phyloP scores from a whole-genome alignment of 192 early-diverging fungal genomes.

The Allomyces macrogynus region DNA sequence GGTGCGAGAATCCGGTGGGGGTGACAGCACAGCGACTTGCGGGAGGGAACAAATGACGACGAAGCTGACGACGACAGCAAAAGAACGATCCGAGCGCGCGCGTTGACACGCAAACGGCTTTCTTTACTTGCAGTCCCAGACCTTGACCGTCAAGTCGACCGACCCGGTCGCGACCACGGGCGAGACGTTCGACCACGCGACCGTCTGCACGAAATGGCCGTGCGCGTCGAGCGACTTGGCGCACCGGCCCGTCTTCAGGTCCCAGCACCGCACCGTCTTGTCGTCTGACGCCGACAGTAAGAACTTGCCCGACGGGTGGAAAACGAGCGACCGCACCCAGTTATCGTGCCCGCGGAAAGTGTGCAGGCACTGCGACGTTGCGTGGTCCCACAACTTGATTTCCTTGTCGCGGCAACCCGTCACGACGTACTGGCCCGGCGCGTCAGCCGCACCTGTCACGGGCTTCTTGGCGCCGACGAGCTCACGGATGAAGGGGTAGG shows the following conservation, averaged over 20 bases:
- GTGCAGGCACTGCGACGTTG: conserved; percentile 41
- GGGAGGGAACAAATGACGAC: too few species aligned
- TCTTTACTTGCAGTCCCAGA: conserved; percentile 48
- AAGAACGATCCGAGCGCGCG: too few species aligned
- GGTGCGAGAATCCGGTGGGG: too few species aligned
- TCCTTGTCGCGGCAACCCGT: conserved; percentile 83
- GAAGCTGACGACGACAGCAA: too few species aligned
- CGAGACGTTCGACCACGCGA: conserved; percentile 43
- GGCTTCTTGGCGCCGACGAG: conserved; percentile 38
- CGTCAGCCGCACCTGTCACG: neutral
- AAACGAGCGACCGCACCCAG: conserved; percentile 69
- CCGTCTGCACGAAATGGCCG: conserved; percentile 69
- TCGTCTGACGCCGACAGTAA: conserved; percentile 74
- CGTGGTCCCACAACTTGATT: conserved; percentile 65
- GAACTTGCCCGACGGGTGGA: conserved; percentile 66
- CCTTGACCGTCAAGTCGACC: conserved; percentile 53
- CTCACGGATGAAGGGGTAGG: conserved; percentile 44
- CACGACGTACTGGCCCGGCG: conserved; percentile 40
- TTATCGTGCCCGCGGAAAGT: conserved; percentile 78
- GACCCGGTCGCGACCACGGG: conserved; percentile 69
- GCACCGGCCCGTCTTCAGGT: conserved; percentile 59
- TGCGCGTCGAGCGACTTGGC: conserved; percentile 68
- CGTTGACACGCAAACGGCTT: too few species aligned
- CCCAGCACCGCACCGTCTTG: conserved; percentile 78
- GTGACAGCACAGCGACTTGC: too few species aligned